Percentiles rank a stretch among this genome's conserved stretches.
These are phyloP conservation scores for Xanthoconium stramineum DNA, from an alignment of 768 basidiomycete species.

Conservation along the genomic window DNA sequence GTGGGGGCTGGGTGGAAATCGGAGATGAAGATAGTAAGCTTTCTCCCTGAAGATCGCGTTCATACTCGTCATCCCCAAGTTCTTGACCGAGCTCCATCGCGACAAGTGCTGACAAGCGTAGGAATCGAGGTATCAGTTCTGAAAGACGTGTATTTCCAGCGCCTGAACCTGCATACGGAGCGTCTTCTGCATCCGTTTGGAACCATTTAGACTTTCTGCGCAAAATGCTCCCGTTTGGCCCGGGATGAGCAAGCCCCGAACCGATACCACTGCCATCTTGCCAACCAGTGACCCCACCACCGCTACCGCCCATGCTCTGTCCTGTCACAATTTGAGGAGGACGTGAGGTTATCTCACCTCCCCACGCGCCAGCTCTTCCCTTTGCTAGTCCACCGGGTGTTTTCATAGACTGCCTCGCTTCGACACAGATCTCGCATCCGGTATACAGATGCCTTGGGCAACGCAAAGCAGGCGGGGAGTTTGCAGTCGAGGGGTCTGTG, in stretches of 20 bases:
- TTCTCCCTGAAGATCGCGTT: constrained; percentile 29
- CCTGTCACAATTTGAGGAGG: constrained; percentile 19
- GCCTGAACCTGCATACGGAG: constrained; percentile 33
- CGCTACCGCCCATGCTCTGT: constrained; percentile 28
- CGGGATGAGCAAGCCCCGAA: constrained; percentile 60
- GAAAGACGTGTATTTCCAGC: constrained; percentile 65
- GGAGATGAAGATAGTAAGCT: constrained; percentile 18
- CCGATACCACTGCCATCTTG: constrained; percentile 74
- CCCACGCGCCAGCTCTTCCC: constrained; percentile 24
- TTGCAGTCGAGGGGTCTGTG: constrained; percentile 57
- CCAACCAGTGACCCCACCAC: constrained; percentile 65
- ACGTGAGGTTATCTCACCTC: constrained; percentile 25
- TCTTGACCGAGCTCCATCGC: constrained; percentile 76
- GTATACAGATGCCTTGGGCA: constrained; percentile 74
- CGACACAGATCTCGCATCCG: constrained; percentile 73
- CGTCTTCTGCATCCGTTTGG: constrained; percentile 19
- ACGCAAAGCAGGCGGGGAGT: constrained; percentile 59
- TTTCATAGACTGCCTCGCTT: constrained; percentile 42
- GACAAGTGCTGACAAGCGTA: constrained; percentile 74
- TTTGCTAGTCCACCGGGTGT: constrained; percentile 26
- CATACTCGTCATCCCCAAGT: constrained; percentile 53
- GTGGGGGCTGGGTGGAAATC: constrained; percentile 9
- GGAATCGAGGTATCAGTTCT: constrained; percentile 66
- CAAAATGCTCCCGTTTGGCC: constrained; percentile 53
- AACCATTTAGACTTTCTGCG: constrained; percentile 43